These are phyloP conservation scores for Chlorella sp. DNA, from an alignment of 139 green algal species.

Conservation along the genomic window DNA sequence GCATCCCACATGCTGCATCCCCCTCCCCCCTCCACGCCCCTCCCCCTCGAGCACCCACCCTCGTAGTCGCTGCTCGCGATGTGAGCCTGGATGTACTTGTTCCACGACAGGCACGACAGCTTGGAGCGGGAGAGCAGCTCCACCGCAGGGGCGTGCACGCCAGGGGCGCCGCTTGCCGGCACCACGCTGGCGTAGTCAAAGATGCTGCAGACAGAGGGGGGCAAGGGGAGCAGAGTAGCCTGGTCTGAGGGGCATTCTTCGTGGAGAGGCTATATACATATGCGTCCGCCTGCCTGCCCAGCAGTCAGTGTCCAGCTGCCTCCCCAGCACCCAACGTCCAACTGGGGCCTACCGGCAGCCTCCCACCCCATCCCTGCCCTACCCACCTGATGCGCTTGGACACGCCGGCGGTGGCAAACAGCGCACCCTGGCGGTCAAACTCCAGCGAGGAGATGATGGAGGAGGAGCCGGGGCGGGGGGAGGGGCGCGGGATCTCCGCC, in stretches of 20 bases:
- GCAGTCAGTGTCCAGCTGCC: no score
- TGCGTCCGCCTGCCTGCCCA: no score
- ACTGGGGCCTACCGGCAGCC: no score
- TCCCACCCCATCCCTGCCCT: background rate
- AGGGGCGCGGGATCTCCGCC: conserved; percentile 55
- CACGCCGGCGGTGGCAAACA: conserved; percentile 79
- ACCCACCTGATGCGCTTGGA: conserved; percentile 64
- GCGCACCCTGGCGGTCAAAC: conserved; percentile 63
- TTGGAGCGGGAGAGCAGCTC: conserved; percentile 88
- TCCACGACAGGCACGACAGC: conserved; percentile 86
- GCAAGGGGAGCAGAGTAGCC: background rate
- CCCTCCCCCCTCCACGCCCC: no score
- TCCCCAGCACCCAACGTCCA: no score
- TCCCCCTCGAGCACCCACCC: conserved; percentile 40
- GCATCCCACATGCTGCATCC: no score
- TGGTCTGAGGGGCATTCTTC: no score
- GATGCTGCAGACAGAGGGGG: conserved; percentile 15
- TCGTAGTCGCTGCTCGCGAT: conserved; percentile 87
- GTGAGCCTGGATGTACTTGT: conserved; percentile 58
- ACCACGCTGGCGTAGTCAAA: conserved; percentile 48
- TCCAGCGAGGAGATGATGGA: conserved; percentile 79
- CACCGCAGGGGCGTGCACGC: conserved; percentile 58
- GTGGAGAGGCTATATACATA: no score
- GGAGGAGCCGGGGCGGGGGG: conserved; percentile 28
- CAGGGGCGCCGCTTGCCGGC: background rate